Conservation (phyloP, 1,139 yeast genomes). For the Geotrichum phurueaensis region DNA sequence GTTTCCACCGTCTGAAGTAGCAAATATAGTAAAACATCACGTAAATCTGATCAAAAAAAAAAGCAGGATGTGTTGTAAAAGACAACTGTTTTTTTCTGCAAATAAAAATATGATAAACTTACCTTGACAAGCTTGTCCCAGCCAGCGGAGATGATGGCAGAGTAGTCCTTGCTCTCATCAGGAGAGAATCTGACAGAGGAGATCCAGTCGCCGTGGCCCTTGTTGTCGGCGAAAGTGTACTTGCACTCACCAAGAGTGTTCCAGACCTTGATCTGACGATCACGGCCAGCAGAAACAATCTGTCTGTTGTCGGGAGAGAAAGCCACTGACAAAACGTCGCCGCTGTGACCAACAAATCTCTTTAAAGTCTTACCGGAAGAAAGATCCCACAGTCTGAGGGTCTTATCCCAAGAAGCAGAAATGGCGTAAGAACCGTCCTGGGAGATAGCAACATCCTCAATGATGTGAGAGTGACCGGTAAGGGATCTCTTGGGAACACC, state of each 20-base stretch:
- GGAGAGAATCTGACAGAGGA: constrained; percentile 96
- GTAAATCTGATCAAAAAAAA: constrained; percentile 12
- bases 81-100: not conserved
- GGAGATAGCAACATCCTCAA: constrained; percentile 95
- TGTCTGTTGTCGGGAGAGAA: constrained; percentile 96
- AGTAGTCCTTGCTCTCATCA: constrained; percentile 46
- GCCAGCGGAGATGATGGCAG: constrained; percentile 93
- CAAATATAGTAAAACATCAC: constrained; percentile 57
- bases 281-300: constrained; percentile 98
- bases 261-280: constrained; percentile 98
- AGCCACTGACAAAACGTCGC: constrained; percentile 95
- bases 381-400: constrained; percentile 97
- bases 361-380: constrained; percentile 88
- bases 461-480: constrained; percentile 98
- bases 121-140: constrained; percentile 96
- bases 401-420: constrained; percentile 99
- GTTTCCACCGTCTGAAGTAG: constrained; percentile 91
- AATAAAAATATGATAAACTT: constrained; percentile 12
- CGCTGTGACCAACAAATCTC: constrained; percentile 97
- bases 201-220: constrained; percentile 98
- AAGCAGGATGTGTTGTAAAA: constrained; percentile 1
- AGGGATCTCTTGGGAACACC: constrained; percentile 98
- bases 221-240: constrained; percentile 63
- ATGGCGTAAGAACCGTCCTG: constrained; percentile 98
- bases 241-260: constrained; percentile 97